Percentiles rank a stretch among this genome's conserved stretches.
Conservation (phyloP, 140 eudicot species). For the Oenanthe javanica region DNA sequence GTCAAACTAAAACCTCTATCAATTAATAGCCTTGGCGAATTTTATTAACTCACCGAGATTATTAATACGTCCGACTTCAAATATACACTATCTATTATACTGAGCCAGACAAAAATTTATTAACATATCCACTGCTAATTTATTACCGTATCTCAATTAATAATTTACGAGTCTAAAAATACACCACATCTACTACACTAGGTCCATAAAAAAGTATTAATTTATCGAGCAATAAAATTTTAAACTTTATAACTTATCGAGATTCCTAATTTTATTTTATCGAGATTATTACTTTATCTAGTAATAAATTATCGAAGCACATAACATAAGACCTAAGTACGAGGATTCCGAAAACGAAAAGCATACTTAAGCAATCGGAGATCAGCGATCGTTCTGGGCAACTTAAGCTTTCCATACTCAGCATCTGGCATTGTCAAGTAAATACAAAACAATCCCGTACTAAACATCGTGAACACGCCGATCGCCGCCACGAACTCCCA, state of each 20-base stretch:
- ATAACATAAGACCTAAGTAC: background rate
- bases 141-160: background rate
- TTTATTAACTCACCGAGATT: background rate
- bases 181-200: background rate
- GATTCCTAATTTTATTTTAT: background rate
- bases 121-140: background rate
- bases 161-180: background rate
- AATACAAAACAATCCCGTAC: constrained; percentile 49
- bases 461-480: constrained; percentile 49
- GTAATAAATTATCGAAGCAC: background rate
- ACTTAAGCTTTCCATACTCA: constrained; percentile 61
- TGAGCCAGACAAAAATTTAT: background rate
- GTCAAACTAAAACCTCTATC: background rate
- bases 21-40: background rate
- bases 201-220: background rate
- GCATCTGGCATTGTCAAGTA: constrained; percentile 82
- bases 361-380: constrained; percentile 74
- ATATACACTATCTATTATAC: no score
- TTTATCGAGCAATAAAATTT: background rate
- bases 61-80: no score
- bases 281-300: background rate
- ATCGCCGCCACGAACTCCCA: constrained; percentile 63
- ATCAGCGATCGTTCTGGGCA: constrained; percentile 69
- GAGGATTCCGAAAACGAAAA: background rate
- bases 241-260: background rate